Conservation (phyloP, 306 rosid genomes). For the Coriaria nepalensis region DNA sequence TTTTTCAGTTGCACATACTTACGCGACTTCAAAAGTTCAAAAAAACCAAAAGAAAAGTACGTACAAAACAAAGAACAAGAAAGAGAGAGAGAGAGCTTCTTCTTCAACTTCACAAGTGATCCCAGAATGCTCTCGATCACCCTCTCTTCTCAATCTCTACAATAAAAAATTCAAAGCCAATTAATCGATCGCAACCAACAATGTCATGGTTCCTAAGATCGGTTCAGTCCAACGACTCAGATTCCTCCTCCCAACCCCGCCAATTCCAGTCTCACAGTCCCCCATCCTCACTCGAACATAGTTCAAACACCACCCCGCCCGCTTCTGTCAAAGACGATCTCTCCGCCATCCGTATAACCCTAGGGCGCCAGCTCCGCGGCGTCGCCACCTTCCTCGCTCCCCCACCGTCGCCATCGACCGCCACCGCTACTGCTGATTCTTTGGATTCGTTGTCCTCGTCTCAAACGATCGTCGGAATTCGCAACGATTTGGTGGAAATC, state of each 20-base stretch:
- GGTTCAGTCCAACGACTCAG: conserved; percentile 22
- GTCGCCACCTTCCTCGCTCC: conserved; percentile 84
- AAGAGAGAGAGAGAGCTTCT: background rate
- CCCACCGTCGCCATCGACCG: conserved; percentile 34
- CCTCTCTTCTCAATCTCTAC: conserved; percentile 3
- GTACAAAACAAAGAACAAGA: background rate
- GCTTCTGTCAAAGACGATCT: conserved; percentile 39
- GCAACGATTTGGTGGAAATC: conserved; percentile 84
- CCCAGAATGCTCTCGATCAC: background rate
- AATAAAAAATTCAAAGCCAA: background rate
- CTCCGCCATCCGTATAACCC: conserved; percentile 34
- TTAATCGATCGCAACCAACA: background rate
- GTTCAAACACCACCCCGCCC: conserved; percentile 15
- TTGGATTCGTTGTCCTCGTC: conserved; percentile 9
- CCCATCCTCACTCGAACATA: conserved; percentile 13
- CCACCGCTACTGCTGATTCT: conserved; percentile 14
- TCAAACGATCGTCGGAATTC: conserved; percentile 47
- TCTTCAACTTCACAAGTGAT: conserved; percentile 2
- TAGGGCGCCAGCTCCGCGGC: conserved; percentile 54
- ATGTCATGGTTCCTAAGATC: conserved; percentile 87
- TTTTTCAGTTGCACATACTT: too few species aligned
- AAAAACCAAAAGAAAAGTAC: background rate
- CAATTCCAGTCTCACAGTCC: conserved; percentile 5
- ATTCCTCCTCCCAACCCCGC: conserved; percentile 3
- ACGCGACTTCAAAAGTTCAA: background rate